Conservation (phyloP, 106 monocot species). For the Dioscorea dumetorum region DNA sequence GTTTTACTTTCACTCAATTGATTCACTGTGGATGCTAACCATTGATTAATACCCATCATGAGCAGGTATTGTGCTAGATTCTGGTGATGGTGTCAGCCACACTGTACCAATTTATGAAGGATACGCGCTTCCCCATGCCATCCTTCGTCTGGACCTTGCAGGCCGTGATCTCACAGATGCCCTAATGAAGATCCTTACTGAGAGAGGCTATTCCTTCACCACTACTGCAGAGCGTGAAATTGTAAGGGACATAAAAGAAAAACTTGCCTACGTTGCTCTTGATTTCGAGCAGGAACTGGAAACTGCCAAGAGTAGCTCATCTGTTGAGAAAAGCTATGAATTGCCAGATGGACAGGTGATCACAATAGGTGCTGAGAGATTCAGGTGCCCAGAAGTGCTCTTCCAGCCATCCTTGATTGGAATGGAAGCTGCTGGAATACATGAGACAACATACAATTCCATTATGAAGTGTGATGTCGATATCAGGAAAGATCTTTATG, state of each 20-base stretch:
- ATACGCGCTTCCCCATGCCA: slow-evolving; percentile 25
- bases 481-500: slow-evolving; percentile 20
- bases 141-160: slow-evolving; percentile 18
- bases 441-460: slow-evolving; percentile 17
- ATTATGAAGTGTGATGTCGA: slow-evolving; percentile 18
- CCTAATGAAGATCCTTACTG: slow-evolving; percentile 18
- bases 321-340: slow-evolving; percentile 18
- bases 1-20: no score
- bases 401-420: slow-evolving; percentile 18
- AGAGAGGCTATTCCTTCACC: slow-evolving; percentile 21
- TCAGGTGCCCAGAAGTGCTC: slow-evolving; percentile 16
- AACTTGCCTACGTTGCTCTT: slow-evolving; percentile 12
- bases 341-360: slow-evolving; percentile 15
- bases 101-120: slow-evolving; percentile 29
- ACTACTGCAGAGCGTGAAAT: slow-evolving; percentile 17
- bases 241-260: slow-evolving; percentile 12
- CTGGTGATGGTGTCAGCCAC: slow-evolving; percentile 23
- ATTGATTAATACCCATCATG: no score
- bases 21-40: no score
- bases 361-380: slow-evolving; percentile 15
- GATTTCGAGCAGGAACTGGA: slow-evolving; percentile 19
- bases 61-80: slow-evolving; percentile 24
- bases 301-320: slow-evolving; percentile 6
- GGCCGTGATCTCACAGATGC: slow-evolving; percentile 15
- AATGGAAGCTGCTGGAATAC: slow-evolving; percentile 22